Evolutionary conservation across 768 basidiomycete genomes (phyloP).

Genomic region (Boletus insuetus): DNA sequence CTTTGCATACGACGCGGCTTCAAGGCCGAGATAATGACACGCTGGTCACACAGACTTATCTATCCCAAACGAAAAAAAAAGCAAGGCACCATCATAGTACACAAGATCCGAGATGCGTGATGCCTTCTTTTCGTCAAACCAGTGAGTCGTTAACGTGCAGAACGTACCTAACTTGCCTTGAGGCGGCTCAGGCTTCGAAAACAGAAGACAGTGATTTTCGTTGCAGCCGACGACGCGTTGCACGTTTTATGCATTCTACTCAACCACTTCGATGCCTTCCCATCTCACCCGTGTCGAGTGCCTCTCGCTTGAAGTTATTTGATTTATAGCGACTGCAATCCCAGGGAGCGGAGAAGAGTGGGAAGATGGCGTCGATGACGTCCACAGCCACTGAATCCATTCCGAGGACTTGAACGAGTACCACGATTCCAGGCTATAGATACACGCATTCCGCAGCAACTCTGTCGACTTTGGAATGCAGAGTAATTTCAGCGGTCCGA

Average conservation of each 20-base stretch:
- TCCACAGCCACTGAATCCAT: background rate
- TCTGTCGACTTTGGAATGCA: constrained; percentile 1
- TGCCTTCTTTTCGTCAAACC: too few species aligned
- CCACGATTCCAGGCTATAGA: background rate
- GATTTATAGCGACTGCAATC: background rate
- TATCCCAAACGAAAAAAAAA: too few species aligned
- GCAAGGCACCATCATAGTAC: too few species aligned
- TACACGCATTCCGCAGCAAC: background rate
- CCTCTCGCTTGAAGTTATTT: background rate
- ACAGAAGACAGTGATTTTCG: background rate
- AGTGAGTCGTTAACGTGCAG: background rate
- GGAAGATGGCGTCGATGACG: background rate
- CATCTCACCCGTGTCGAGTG: background rate
- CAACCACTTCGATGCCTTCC: background rate
- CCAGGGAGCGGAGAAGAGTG: background rate
- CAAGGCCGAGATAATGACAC: background rate
- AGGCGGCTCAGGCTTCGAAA: background rate
- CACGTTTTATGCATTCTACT: too few species aligned
- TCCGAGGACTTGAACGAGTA: background rate
- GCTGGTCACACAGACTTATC: too few species aligned
- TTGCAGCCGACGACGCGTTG: background rate
- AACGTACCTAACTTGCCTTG: background rate
- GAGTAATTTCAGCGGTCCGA: background rate
- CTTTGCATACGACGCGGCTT: background rate
- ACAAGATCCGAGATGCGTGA: too few species aligned